Base-by-base conservation (phyloP, 1,284 basidiomycete species). In the Papiliotrema laurentii region DNA sequence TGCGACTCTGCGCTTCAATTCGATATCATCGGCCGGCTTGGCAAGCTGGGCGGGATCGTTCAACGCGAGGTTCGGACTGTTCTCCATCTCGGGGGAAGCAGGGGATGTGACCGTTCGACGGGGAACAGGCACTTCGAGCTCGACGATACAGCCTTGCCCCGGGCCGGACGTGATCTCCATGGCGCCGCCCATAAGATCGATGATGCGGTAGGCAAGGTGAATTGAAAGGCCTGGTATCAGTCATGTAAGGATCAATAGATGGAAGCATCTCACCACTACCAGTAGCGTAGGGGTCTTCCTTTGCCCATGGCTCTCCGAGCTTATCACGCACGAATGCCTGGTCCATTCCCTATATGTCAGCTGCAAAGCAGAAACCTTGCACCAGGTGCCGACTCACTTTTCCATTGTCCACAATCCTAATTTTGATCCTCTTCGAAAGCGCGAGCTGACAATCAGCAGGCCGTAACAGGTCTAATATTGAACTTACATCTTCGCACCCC, bases 131-230 rank as follows among this genome's bases (percentile, higher is more conserved):
- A 72, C 66, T 46, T 72, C 68, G 34, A 73, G 56, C 16, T 61
- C 50, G 18, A 73, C 69, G 13, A 59, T 55, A 28, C 62, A 64
- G 3, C 70, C 71, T 36, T 54, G 50, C 5, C 67, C 67, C 0
- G 61, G 59, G 1, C 64, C 63, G 1, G 70, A 72, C 7, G 59
- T 57, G 34, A 73, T 68, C 26, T 69, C 66, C 58, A 73, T 67
- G 16, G 66, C 54, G 10, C 71, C 71, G 21, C 67, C 68, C 47
- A 73, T 61, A 16, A 70, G 58, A 27, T 72, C 68, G 38, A 73
- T 54, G 44, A 73, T 68, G 13, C 70, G 58, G 41, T 66, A 69
- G 2, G 71, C 69, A 16, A 73, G 59, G 33, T 71, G 69, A 3
- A 72, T 60, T 16, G 63, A 65, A 4, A 72, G 55, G 2, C 68